A percentile compares a stretch with the other conserved stretches of the same genome.
Evolutionary conservation across 495 filamentous ascomycete genomes (phyloP).

Genomic region (Aspergillus haitiensis): DNA sequence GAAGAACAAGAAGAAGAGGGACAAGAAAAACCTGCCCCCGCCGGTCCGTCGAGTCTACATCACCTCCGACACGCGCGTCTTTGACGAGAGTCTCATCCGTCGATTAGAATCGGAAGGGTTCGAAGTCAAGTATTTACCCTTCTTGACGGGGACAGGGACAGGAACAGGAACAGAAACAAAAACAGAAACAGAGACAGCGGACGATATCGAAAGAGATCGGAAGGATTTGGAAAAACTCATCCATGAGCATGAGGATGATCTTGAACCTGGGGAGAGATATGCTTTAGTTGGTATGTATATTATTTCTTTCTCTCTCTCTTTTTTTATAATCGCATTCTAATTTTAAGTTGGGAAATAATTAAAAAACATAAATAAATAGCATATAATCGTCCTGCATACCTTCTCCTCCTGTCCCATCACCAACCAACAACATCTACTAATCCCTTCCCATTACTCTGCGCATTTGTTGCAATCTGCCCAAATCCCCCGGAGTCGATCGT

Average conservation of each 20-base stretch:
- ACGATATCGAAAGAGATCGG: constrained; percentile 38
- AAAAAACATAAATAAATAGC: constrained; percentile 37
- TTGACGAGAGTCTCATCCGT: constrained; percentile 54
- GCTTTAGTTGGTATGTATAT: constrained; percentile 47
- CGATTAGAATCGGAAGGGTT: constrained; percentile 67
- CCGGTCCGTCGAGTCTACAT: constrained; percentile 49
- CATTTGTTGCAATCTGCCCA: constrained; percentile 62
- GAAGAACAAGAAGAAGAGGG: neutral
- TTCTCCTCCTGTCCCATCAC: constrained; percentile 52
- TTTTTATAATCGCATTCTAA: neutral
- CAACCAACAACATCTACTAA: constrained; percentile 43
- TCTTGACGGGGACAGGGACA: constrained; percentile 34
- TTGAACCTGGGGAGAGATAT: constrained; percentile 47
- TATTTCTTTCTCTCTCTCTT: neutral
- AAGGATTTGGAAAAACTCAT: constrained; percentile 45
- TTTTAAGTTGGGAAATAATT: no score
- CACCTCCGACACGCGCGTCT: constrained; percentile 58
- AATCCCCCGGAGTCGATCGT: constrained; percentile 22
- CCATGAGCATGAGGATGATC: constrained; percentile 46
- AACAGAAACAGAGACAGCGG: constrained; percentile 10
- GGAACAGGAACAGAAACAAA: no score
- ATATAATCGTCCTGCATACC: constrained; percentile 58
- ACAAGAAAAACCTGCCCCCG: neutral
- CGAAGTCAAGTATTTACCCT: constrained; percentile 58
- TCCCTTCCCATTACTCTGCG: constrained; percentile 45